phyloP scores from a whole-genome alignment of 2,329 filamentous ascomycete genomes.

The Endoconidiophora laricicola region DNA sequence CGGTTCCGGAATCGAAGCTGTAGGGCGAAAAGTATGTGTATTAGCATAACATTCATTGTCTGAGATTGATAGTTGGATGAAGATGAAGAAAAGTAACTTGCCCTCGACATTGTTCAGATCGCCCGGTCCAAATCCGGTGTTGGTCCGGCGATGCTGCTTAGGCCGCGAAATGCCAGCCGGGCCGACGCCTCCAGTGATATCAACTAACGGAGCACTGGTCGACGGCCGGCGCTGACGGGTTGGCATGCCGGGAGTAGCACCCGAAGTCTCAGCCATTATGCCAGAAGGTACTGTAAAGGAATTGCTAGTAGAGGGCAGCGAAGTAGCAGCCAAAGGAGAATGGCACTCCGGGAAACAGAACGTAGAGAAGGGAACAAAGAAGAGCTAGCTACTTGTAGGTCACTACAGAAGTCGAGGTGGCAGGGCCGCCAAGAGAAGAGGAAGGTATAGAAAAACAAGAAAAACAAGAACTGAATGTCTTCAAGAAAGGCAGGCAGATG shows the following conservation, averaged over 20 bases:
- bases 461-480: no score
- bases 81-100: conserved; percentile 21
- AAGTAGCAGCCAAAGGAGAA: no score
- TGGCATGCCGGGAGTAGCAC: conserved; percentile 21
- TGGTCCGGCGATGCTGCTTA: conserved; percentile 84
- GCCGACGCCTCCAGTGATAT: conserved; percentile 73
- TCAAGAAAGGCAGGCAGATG: no score
- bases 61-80: neutral
- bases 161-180: conserved; percentile 71
- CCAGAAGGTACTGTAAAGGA: no score
- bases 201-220: conserved; percentile 64
- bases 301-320: no score
- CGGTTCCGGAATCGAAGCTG: conserved; percentile 68
- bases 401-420: no score
- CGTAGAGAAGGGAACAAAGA: no score
- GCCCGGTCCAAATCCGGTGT: conserved; percentile 74
- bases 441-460: no score
- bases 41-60: neutral
- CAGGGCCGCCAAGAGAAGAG: no score
- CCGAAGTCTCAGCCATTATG: conserved; percentile 16
- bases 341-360: no score
- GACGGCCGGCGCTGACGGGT: conserved; percentile 66
- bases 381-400: no score
- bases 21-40: neutral
- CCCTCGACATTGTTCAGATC: conserved; percentile 94